Evolutionary conservation across 768 basidiomycete species (phyloP).

Genomic region (Psilocybe subaeruginosa): DNA sequence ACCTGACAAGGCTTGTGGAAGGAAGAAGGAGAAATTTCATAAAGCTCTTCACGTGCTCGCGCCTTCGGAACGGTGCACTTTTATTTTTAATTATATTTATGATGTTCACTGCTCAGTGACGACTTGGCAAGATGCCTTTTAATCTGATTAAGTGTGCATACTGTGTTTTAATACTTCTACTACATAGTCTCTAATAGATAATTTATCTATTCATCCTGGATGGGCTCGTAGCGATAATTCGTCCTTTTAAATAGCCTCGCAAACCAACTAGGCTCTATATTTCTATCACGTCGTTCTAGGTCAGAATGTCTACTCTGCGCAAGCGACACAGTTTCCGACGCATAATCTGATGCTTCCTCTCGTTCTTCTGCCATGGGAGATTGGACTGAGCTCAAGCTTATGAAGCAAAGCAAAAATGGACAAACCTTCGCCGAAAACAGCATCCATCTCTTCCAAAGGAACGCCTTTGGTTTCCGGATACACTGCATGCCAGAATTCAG

Average conservation of each 20-base stretch:
- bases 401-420: not conserved
- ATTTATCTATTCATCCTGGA: conserved; percentile 39
- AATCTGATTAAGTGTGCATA: no score
- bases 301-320: conserved; percentile 33
- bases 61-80: not conserved
- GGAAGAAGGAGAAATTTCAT: conserved; percentile 26
- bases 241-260: conserved; percentile 48
- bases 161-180: no score
- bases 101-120: not conserved
- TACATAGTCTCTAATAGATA: not conserved
- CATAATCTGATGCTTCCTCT: conserved; percentile 69
- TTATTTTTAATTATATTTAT: not conserved
- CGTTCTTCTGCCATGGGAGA: conserved; percentile 31
- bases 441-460: conserved; percentile 90
- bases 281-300: not conserved
- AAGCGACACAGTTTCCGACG: conserved; percentile 61
- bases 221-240: conserved; percentile 44
- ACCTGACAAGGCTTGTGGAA: conserved; percentile 14
- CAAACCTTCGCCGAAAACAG: conserved; percentile 84
- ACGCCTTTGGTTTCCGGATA: conserved; percentile 89
- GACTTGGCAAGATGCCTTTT: not conserved
- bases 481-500: conserved; percentile 42
- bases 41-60: conserved; percentile 23
- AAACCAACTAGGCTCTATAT: conserved; percentile 40
- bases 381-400: not conserved